Conservation (phyloP, 2,329 filamentous ascomycete genomes). For the Colletotrichum aenigma region DNA sequence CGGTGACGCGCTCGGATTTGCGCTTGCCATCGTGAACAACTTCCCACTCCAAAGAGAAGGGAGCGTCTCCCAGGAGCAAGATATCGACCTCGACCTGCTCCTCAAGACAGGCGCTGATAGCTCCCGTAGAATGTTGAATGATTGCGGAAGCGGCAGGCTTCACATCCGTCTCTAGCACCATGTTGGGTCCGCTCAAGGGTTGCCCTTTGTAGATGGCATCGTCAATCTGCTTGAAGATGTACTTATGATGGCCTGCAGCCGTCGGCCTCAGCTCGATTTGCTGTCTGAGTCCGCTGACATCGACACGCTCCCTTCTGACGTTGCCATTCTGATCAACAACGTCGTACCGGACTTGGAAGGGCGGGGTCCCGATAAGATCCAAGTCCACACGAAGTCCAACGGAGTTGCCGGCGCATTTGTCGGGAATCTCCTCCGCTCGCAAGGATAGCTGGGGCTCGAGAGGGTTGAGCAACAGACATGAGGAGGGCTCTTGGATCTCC, state of each 20-base stretch:
- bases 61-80: constrained; percentile 78
- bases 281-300: constrained; percentile 74
- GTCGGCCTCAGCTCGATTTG: constrained; percentile 85
- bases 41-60: constrained; percentile 92
- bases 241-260: constrained; percentile 84
- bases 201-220: constrained; percentile 81
- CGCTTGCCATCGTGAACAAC: constrained; percentile 88
- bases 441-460: constrained; percentile 82
- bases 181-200: constrained; percentile 63
- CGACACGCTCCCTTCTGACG: constrained; percentile 31
- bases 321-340: constrained; percentile 67
- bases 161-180: constrained; percentile 83
- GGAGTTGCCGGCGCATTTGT: constrained; percentile 93
- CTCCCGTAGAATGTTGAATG: constrained; percentile 58
- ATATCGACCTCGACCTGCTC: constrained; percentile 79
- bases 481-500: constrained; percentile 90
- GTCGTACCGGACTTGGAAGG: constrained; percentile 83
- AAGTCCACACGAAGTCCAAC: constrained; percentile 89
- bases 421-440: constrained; percentile 80
- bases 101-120: constrained; percentile 79
- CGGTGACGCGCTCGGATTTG: constrained; percentile 67
- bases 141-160: constrained; percentile 89
- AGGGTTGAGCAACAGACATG: constrained; percentile 91
- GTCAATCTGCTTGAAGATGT: constrained; percentile 80
- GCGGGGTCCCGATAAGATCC: constrained; percentile 89